Conservation (phyloP, 1,284 basidiomycete genomes). For the Stereum hirsutum region DNA sequence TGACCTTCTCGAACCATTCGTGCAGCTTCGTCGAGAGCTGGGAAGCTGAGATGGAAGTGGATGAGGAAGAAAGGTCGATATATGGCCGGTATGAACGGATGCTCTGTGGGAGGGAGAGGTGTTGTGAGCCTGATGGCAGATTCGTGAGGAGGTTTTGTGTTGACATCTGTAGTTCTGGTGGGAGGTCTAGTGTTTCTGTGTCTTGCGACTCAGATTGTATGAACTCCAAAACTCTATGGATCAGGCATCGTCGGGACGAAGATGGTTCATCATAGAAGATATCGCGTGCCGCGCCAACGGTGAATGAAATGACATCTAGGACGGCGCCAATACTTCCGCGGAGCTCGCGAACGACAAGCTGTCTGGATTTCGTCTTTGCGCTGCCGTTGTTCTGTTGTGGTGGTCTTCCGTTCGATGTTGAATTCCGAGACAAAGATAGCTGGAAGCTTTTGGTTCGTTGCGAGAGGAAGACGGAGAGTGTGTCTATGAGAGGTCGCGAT, state of each 20-base stretch:
- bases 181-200: slow-evolving; percentile 22
- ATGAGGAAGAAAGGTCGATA: slow-evolving; percentile 51
- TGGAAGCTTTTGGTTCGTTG: slow-evolving; percentile 67
- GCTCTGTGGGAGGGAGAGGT: slow-evolving; percentile 52
- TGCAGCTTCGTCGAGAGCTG: slow-evolving; percentile 37
- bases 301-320: slow-evolving; percentile 46
- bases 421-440: slow-evolving; percentile 25
- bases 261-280: slow-evolving; percentile 35
- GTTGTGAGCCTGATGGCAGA: slow-evolving; percentile 66
- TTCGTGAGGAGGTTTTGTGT: slow-evolving; percentile 51
- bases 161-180: slow-evolving; percentile 48
- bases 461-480: slow-evolving; percentile 56
- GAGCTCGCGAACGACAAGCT: slow-evolving; percentile 34
- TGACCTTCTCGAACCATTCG: slow-evolving; percentile 52
- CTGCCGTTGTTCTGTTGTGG: slow-evolving; percentile 14
- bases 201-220: slow-evolving; percentile 42
- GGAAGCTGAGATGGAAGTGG: slow-evolving; percentile 34
- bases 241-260: slow-evolving; percentile 32
- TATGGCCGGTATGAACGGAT: slow-evolving; percentile 67
- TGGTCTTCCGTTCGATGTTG: slow-evolving; percentile 27
- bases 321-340: slow-evolving; percentile 40
- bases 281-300: slow-evolving; percentile 40
- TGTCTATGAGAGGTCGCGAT: slow-evolving; percentile 66
- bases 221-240: slow-evolving; percentile 41
- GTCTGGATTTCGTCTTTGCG: slow-evolving; percentile 16